Evolutionary conservation across 106 monocot genomes (phyloP), one percentile per base, ranked within the genome.

Genomic region (Gastrodia elata): DNA sequence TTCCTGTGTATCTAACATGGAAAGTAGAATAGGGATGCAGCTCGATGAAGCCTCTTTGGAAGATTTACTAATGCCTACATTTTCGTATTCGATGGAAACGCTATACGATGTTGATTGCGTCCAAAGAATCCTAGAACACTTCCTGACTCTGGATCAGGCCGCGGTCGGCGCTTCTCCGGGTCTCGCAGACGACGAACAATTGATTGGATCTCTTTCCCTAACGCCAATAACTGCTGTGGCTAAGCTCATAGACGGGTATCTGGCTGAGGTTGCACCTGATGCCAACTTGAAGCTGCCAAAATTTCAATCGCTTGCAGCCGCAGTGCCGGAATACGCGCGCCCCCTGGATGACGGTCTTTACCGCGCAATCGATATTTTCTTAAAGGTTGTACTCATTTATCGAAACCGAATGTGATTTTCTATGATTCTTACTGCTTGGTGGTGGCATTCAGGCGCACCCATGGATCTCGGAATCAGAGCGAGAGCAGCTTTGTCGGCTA

Each of bases 331-430:
- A 39, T 87, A 77, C 72, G 81, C 84, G 32, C 81, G 87, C 1
- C 87, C 81, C 1, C 75, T 87, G 65, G 84, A 87, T 67, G 87
- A 87, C 79, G 84, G 87, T 0, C 73, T 87, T 14, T 87, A 87
- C 32, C 84, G 82, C 68, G 87, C 87, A 1, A 84, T 87, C 38
- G 87, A 87, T 57, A 82, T 82, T 74, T 87, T 76, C 39, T 55
- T 87, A 68, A 87, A 87, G 87, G 87, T 87, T 77, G 76, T 49
- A 38, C 1, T 5, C 7, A 67, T 37, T 57, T 20, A n/a, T 57
- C 9, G n/a, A 16, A 6, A 16, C 8, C 56, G 6, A 1, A 20
- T 44, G 43, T 44, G 16, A 57, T 57, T 57, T 22, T 57, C n/a
- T 22, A 24, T 57, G n/a, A n/a, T n/a, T n/a, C n/a, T n/a, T n/a